Evolutionary conservation across 208 protist species (phyloP).

Genomic region (Hexamita inflata): DNA sequence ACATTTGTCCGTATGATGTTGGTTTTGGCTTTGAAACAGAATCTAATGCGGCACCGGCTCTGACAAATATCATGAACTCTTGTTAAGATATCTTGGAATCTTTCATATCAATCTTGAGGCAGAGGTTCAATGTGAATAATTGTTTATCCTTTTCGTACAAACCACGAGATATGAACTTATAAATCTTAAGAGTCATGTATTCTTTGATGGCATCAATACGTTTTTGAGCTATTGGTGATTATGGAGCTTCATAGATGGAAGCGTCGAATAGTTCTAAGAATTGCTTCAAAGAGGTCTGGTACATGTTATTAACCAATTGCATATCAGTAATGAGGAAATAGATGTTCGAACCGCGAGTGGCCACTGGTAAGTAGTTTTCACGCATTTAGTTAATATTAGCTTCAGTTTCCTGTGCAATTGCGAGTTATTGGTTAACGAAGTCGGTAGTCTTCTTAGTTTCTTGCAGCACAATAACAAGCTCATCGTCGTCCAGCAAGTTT

Average conservation of each 20-base stretch:
- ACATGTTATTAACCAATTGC: slow-evolving; percentile 84
- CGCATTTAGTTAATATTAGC: slow-evolving; percentile 76
- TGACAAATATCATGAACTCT: slow-evolving; percentile 71
- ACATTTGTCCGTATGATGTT: slow-evolving; percentile 76
- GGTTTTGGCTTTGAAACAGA: slow-evolving; percentile 38
- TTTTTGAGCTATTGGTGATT: slow-evolving; percentile 66
- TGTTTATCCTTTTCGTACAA: slow-evolving; percentile 88
- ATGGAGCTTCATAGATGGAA: slow-evolving; percentile 62
- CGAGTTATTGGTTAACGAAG: slow-evolving; percentile 78
- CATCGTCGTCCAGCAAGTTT: slow-evolving; percentile 57
- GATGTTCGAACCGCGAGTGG: slow-evolving; percentile 75
- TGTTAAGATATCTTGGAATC: slow-evolving; percentile 54
- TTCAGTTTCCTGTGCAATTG: slow-evolving; percentile 73
- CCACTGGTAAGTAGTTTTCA: slow-evolving; percentile 85
- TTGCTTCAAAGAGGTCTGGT: slow-evolving; percentile 85
- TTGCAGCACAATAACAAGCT: slow-evolving; percentile 76
- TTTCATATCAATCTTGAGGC: slow-evolving; percentile 81
- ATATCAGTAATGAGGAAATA: slow-evolving; percentile 96
- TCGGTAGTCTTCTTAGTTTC: slow-evolving; percentile 81
- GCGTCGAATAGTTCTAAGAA: slow-evolving; percentile 83
- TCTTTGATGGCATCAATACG: slow-evolving; percentile 83
- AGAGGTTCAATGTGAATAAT: slow-evolving; percentile 78
- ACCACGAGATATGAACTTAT: slow-evolving; percentile 78
- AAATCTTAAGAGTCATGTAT: slow-evolving; percentile 68
- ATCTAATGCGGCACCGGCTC: slow-evolving; percentile 72